Percentiles rank a stretch among this genome's conserved stretches.
Evolutionary conservation across 2,329 filamentous ascomycete genomes (phyloP).

Genomic region (Talaromyces rugulosus): DNA sequence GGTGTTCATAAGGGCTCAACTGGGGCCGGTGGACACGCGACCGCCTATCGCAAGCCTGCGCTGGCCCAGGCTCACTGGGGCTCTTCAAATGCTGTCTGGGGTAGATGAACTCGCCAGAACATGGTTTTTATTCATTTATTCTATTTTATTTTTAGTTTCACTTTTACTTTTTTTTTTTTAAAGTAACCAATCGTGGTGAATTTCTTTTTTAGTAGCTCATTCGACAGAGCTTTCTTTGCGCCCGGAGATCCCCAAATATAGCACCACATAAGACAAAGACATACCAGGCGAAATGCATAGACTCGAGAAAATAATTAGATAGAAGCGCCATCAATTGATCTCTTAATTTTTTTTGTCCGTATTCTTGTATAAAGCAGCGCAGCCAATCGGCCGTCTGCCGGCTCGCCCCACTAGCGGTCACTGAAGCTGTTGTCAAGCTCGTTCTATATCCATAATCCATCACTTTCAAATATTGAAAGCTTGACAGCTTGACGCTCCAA

Average conservation of each 20-base stretch:
- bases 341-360: no score
- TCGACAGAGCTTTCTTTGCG: background rate
- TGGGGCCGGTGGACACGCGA: background rate
- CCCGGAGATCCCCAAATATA: background rate
- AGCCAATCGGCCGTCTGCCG: background rate
- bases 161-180: no score
- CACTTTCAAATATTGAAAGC: background rate
- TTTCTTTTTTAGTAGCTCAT: background rate
- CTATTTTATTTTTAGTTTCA: no score
- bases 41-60: background rate
- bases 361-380: background rate
- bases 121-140: background rate
- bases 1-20: background rate
- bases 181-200: no score
- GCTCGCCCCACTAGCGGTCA: background rate
- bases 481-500: background rate
- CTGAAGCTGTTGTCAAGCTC: no score
- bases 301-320: background rate
- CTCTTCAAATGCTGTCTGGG: background rate
- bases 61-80: background rate
- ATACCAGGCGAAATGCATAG: background rate
- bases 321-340: background rate
- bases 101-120: background rate
- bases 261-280: background rate
- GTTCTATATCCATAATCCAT: background rate